Evolutionary conservation across 2,329 filamentous ascomycete genomes (phyloP).

Genomic region (Fusarium papillatum): DNA sequence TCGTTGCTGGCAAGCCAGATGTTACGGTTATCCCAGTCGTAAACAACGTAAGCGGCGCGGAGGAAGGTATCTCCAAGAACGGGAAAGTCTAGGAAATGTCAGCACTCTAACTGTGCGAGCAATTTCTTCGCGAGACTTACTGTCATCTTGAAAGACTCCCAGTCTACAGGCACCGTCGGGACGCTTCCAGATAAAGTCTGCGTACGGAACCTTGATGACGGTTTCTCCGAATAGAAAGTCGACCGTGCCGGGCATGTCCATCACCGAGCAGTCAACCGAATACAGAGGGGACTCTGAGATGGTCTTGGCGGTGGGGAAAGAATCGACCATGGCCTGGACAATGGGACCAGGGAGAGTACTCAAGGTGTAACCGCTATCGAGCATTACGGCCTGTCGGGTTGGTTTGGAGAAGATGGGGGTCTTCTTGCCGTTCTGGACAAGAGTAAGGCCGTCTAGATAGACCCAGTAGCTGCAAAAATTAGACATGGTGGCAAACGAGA

Average conservation of each 20-base stretch:
- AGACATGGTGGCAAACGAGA: not conserved
- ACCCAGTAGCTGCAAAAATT: slow-evolving; percentile 55
- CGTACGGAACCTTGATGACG: slow-evolving; percentile 58
- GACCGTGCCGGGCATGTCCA: slow-evolving; percentile 53
- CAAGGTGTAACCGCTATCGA: slow-evolving; percentile 78
- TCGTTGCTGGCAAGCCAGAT: slow-evolving; percentile 53
- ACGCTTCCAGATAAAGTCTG: slow-evolving; percentile 60
- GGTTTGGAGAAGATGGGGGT: slow-evolving; percentile 58
- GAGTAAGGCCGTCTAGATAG: slow-evolving; percentile 53
- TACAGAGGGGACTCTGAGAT: slow-evolving; percentile 54
- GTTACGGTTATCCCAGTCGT: slow-evolving; percentile 56
- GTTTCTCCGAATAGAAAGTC: slow-evolving; percentile 63
- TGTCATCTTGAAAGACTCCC: slow-evolving; percentile 58
- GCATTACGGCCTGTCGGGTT: slow-evolving; percentile 62
- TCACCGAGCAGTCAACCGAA: slow-evolving; percentile 59
- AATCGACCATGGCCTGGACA: slow-evolving; percentile 58
- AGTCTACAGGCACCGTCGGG: slow-evolving; percentile 53
- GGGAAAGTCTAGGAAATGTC: slow-evolving; percentile 41
- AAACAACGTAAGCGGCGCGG: slow-evolving; percentile 59
- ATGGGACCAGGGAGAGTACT: slow-evolving; percentile 74
- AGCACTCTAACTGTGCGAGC: not conserved
- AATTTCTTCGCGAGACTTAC: not conserved
- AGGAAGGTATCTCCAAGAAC: slow-evolving; percentile 61
- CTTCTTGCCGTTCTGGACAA: slow-evolving; percentile 50
- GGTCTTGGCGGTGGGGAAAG: slow-evolving; percentile 57